Conservation (phyloP, 2,329 filamentous ascomycete species). For the Waltergamsia citrina region DNA sequence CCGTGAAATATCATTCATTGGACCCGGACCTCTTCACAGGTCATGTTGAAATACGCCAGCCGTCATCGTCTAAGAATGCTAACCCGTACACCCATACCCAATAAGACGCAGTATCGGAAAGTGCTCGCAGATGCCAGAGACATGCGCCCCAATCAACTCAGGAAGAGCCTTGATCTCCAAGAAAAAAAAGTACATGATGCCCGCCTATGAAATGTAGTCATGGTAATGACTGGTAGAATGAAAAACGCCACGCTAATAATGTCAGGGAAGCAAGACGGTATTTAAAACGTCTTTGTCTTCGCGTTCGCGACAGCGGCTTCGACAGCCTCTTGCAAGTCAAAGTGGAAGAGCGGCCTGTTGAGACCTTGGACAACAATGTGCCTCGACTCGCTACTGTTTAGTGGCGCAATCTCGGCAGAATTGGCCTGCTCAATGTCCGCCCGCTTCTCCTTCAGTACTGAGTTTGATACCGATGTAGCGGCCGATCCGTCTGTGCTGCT, state of each 20-base stretch:
- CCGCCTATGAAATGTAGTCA: not conserved
- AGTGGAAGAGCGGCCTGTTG: constrained; percentile 42
- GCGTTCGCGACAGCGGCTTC: constrained; percentile 31
- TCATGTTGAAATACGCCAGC: not conserved
- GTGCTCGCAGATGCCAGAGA: not conserved
- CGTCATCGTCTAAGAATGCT: not conserved
- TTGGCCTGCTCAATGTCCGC: constrained; percentile 8
- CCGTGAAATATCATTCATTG: no score
- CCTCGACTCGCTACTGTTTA: constrained; percentile 12
- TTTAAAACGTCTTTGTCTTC: constrained; percentile 11
- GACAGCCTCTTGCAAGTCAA: constrained; percentile 38
- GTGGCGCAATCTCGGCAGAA: constrained; percentile 17
- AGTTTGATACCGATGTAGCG: no score
- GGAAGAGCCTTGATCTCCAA: not conserved
- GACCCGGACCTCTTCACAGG: not conserved
- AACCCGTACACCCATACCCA: no score
- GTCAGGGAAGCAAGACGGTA: not conserved
- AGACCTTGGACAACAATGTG: constrained; percentile 31
- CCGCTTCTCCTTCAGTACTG: constrained; percentile 29
- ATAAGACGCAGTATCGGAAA: no score
- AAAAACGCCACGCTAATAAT: constrained; percentile 1
- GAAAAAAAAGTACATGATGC: not conserved
- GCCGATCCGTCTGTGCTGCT: constrained; percentile 52
- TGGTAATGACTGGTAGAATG: no score
- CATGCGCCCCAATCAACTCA: not conserved